Evolutionary conservation across 2,329 filamentous ascomycete species (phyloP), one percentile per base, ranked within the genome.

Genomic region (Alternaria gaisen): DNA sequence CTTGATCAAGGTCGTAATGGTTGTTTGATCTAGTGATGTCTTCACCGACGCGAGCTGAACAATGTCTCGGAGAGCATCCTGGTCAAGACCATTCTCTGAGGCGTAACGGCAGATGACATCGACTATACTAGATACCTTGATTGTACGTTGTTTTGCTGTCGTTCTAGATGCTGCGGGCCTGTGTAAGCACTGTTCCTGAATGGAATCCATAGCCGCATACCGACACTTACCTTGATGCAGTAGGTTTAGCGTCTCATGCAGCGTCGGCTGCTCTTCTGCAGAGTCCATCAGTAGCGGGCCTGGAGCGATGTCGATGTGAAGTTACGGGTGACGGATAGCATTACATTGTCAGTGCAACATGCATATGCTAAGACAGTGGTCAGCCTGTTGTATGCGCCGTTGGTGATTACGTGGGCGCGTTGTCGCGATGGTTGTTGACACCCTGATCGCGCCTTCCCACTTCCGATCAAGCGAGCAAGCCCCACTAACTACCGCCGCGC

Each of bases 1-100:
- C 65, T 89, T 91, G 69, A 93, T 79, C 50, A 96, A 81, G 28
- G 83, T 86, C 14, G 86, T 88, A 28, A 90, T 83, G 67, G 88
- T 93, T 28, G 88, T 88, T 77, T 95, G 93, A 75, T 95, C 92
- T 22, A 97, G 84, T 67, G 89, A 82, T 67, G 84, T 91, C 47
- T 88, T 88, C 22, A 83, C 82, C 20, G 89, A 89, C 66, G 92
- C 79, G 57, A 94, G 82, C 59, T 89, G 85, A 66, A 95, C 80
- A 32, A 96, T 82, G 54, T 84, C 82, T 56, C 83, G 80, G 50
- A 96, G 83, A 28, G 86, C 83, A 40, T 84, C 81, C 7, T 85
- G 82, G 41, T 87, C 80, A 53, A 95, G 83, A 8, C 93, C 93
- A 58, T 85, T 82, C 63, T 90, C 87, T 77, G 91, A 92, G 11